Conservation (phyloP, 2,329 filamentous ascomycete species). For the Trematosphaeria pertusa region DNA sequence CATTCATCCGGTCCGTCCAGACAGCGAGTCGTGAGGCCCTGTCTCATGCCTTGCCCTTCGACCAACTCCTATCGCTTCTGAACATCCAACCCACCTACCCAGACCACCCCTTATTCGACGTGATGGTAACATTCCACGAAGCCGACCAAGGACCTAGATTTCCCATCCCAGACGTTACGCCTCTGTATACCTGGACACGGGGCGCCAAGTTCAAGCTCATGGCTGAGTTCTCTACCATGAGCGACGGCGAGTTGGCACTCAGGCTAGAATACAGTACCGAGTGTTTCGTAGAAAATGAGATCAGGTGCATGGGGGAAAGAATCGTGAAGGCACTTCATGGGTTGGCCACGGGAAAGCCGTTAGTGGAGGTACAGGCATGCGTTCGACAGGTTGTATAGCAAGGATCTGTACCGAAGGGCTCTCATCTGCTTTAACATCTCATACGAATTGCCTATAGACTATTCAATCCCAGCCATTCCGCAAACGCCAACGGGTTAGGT, state of each 20-base stretch:
- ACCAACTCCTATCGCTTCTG: slow-evolving; percentile 33
- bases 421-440: no score
- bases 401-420: no score
- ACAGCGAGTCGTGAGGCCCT: slow-evolving; percentile 30
- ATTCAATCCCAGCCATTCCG: no score
- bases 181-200: slow-evolving; percentile 14
- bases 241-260: slow-evolving; percentile 4
- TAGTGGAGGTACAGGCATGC: no score
- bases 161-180: slow-evolving; percentile 12
- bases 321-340: slow-evolving; percentile 1
- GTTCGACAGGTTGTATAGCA: no score
- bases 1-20: slow-evolving; percentile 22
- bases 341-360: background rate
- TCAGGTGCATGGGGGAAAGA: background rate
- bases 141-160: background rate
- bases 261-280: slow-evolving; percentile 20
- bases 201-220: slow-evolving; percentile 32
- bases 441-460: no score
- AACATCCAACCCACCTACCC: slow-evolving; percentile 6
- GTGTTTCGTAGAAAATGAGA: slow-evolving; percentile 8
- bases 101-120: slow-evolving; percentile 14
- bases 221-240: slow-evolving; percentile 21
- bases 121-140: slow-evolving; percentile 37
- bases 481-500: no score
- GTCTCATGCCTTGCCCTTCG: slow-evolving; percentile 38